Base-by-base conservation (phyloP, 345 rosid species). In the Eucalyptus brandiana region DNA sequence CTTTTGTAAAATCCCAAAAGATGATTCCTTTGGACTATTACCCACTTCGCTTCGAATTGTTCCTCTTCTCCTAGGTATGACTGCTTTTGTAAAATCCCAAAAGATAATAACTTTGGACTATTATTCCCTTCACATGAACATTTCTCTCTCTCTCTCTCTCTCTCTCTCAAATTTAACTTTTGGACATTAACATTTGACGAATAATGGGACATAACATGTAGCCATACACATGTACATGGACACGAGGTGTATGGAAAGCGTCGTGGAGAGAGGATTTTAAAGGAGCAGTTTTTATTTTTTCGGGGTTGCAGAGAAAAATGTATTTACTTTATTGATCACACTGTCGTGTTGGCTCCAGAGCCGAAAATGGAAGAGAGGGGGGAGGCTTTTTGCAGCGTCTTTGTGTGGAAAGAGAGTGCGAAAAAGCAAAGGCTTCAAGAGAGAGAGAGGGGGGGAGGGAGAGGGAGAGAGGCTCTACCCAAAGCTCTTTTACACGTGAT, bases 401-500 rank as follows among this genome's bases (percentile, higher is more conserved):
- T 34, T 62, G 16, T 48, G 72, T 54, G 42, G 49, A 80, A 54
- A 88, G 69, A 37, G 47, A 45, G 56, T 6, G 53, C 5, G 81
- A 19, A 86, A 69, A 62, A 90, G 90, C 88, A 87, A 72, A 53
- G 92, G 90, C 47, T 87, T 90, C 91, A 86, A 42, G 83, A 32
- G n/a, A 6, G 88, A 47, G 88, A 16, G 28, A 13, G 88, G 44
- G 76, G 13, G 72, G 9, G 21, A 40, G 88, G 8, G 67, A 2
- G 28, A 23, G 76, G 13, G 34, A 28, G 21, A 56, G 88, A 14
- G 76, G 88, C 40, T 83, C 89, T 56, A 21, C 85, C 51, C 37
- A 69, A 21, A 34, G 40, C 19, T 89, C 95, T 93, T 95, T 96
- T 93, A 95, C 99, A 97, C 99, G 98, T 97, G 99, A 95, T 95